Percentiles rank a stretch among this genome's conserved stretches.
These are phyloP conservation scores for Closterium sp. DNA, from an alignment of 139 green algal genomes.

Conservation along the genomic window DNA sequence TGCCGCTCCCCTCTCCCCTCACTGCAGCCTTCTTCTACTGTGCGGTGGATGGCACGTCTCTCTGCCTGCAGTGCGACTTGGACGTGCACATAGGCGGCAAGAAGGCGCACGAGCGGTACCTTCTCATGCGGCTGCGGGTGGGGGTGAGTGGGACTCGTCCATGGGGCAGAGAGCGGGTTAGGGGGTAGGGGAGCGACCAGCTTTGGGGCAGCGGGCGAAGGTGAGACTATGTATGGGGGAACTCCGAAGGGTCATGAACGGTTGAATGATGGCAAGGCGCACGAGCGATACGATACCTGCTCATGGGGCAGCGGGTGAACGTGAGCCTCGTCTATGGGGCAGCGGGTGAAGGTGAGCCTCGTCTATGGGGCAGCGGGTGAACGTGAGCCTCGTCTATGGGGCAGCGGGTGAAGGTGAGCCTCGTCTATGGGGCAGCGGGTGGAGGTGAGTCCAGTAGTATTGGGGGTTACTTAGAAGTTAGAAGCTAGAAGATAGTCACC, in stretches of 20 bases:
- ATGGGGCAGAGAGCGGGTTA: no score
- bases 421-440: conserved; percentile 51
- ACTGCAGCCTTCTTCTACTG: conserved; percentile 51
- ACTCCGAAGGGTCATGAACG: no score
- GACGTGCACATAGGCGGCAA: conserved; percentile 48
- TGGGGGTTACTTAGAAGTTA: no score
- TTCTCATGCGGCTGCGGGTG: conserved; percentile 20
- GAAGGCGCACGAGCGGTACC: conserved; percentile 47
- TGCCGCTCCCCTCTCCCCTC: background rate
- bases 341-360: no score
- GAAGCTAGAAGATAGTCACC: no score
- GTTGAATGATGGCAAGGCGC: conserved; percentile 29
- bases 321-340: conserved; percentile 3
- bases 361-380: conserved; percentile 49
- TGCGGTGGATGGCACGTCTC: conserved; percentile 44
- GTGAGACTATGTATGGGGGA: no score
- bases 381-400: conserved; percentile 19
- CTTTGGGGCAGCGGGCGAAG: no score
- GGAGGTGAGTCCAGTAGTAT: no score
- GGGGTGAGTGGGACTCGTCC: no score
- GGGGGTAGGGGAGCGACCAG: no score
- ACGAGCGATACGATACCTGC: conserved; percentile 51
- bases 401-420: no score
- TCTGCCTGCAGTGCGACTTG: conserved; percentile 52
- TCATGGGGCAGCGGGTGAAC: conserved; percentile 50